phyloP scores from a whole-genome alignment of 352 stramenopile genomes.

The Globisporangium carolinianum region DNA sequence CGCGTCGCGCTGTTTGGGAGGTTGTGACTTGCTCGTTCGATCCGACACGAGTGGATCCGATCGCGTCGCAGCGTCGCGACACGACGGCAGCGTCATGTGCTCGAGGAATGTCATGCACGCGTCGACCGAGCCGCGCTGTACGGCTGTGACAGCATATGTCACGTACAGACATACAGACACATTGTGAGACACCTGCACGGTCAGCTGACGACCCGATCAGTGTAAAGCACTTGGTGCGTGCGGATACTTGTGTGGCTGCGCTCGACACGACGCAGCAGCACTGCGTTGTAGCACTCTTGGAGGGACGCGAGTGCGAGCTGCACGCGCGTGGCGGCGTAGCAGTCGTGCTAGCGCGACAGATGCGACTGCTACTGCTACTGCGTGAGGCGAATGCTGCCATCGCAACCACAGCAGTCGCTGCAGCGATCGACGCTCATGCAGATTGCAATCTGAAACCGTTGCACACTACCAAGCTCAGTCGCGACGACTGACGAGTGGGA shows the following conservation, averaged over 20 bases:
- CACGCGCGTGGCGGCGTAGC: background rate
- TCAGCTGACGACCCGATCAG: conserved; percentile 19
- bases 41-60: too few species aligned
- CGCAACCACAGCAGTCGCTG: too few species aligned
- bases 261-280: conserved; percentile 7
- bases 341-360: too few species aligned
- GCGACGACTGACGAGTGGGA: too few species aligned
- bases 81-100: conserved; percentile 31
- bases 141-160: background rate
- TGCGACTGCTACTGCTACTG: too few species aligned
- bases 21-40: too few species aligned
- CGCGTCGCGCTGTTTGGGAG: conserved; percentile 5
- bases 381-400: too few species aligned
- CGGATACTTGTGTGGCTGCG: conserved; percentile 4
- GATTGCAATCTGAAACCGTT: too few species aligned
- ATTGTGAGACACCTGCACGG: conserved; percentile 12
- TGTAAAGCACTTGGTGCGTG: conserved; percentile 8
- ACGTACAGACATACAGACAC: background rate
- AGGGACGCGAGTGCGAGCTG: conserved; percentile 7
- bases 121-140: conserved; percentile 25
- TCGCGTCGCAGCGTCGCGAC: conserved; percentile 11
- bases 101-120: conserved; percentile 46
- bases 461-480: too few species aligned
- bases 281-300: conserved; percentile 9
- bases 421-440: too few species aligned